These are phyloP conservation scores for Rhododendron mucronatum DNA, from an alignment of 148 eudicot genomes.

Conservation along the genomic window DNA sequence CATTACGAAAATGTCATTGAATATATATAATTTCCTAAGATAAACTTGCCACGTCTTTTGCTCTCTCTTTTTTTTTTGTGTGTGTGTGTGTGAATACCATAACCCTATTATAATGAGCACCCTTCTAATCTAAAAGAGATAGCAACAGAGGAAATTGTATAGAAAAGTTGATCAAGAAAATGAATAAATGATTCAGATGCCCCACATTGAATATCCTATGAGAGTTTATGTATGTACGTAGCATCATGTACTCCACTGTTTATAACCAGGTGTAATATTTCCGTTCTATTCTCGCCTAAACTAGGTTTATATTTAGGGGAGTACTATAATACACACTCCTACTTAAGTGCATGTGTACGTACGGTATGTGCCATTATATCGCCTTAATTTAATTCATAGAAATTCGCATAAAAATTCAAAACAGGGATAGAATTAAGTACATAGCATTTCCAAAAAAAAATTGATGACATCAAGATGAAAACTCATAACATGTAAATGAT, in stretches of 20 bases:
- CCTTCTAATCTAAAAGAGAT: too few species aligned
- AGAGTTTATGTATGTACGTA: background rate
- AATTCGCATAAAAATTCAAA: background rate
- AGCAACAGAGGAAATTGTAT: too few species aligned
- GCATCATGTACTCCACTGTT: background rate
- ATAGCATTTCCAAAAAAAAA: background rate
- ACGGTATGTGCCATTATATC: background rate
- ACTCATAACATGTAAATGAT: background rate
- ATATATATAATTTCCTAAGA: too few species aligned
- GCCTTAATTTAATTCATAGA: background rate
- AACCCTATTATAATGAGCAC: too few species aligned
- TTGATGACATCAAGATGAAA: background rate
- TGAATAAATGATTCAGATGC: too few species aligned
- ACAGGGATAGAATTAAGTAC: background rate
- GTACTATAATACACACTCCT: background rate
- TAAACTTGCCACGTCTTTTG: background rate
- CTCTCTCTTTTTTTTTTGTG: too few species aligned
- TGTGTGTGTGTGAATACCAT: too few species aligned
- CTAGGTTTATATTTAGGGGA: background rate
- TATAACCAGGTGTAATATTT: background rate
- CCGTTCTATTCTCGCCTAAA: too few species aligned
- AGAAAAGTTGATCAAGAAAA: too few species aligned
- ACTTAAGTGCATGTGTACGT: too few species aligned
- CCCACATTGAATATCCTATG: background rate
- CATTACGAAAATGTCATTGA: too few species aligned